Evolutionary conservation across 345 rosid species (phyloP).

Genomic region (Salix arbutifolia): DNA sequence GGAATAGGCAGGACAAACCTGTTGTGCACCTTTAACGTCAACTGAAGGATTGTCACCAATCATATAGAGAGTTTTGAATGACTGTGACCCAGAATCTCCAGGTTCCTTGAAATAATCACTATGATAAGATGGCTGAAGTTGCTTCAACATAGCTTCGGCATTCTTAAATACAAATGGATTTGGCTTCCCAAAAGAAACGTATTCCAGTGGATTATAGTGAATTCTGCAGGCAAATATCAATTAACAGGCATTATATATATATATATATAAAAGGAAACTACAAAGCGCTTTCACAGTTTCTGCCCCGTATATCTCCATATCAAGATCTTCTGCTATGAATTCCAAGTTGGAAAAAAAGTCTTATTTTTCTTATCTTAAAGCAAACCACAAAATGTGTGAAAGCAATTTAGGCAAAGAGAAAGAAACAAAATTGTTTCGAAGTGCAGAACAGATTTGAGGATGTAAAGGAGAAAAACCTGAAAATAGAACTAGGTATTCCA

Average conservation of each 20-base stretch:
- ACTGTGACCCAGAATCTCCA: conserved; percentile 5
- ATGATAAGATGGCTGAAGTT: conserved; percentile 19
- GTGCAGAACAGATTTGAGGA: neutral
- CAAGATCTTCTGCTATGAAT: neutral
- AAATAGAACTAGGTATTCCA: neutral
- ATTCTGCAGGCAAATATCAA: conserved; percentile 23
- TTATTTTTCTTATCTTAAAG: neutral
- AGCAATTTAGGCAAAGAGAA: neutral
- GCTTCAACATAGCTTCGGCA: conserved; percentile 33
- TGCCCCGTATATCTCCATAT: no score
- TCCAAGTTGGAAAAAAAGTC: neutral
- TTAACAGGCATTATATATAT: neutral
- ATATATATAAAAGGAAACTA: no score
- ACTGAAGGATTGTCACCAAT: conserved; percentile 47
- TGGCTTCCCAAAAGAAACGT: conserved; percentile 41
- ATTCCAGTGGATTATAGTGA: conserved; percentile 33
- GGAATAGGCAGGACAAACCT: conserved; percentile 8
- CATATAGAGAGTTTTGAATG: conserved; percentile 40
- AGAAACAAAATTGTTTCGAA: neutral
- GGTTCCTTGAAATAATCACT: conserved; percentile 5
- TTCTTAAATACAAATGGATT: conserved; percentile 43
- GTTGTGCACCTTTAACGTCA: conserved; percentile 42
- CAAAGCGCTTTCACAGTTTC: neutral
- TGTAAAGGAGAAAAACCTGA: neutral
- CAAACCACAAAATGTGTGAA: neutral